phyloP scores from a whole-genome alignment of 768 basidiomycete species.

The Leccinum subgranulosum region DNA sequence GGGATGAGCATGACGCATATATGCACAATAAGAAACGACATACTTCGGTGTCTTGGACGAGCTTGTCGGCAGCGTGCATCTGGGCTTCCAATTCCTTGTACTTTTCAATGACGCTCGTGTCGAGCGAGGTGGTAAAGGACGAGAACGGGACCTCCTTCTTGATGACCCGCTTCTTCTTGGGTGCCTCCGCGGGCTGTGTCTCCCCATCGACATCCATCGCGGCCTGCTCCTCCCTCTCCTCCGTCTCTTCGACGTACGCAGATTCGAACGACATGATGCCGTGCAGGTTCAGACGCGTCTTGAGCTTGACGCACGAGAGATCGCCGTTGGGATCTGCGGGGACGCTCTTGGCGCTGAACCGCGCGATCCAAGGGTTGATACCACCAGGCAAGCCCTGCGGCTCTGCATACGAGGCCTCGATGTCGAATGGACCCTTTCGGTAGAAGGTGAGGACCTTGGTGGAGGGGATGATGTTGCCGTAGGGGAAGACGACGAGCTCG shows the following conservation, averaged over 20 bases:
- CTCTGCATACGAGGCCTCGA: conserved; percentile 83
- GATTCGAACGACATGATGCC: conserved; percentile 85
- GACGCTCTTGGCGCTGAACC: conserved; percentile 81
- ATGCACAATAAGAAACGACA: conserved; percentile 20
- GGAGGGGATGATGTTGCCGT: conserved; percentile 81
- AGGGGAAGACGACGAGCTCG: conserved; percentile 87
- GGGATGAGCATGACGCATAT: neutral
- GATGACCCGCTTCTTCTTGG: conserved; percentile 86
- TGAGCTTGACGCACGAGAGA: conserved; percentile 81
- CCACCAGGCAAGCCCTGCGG: conserved; percentile 67
- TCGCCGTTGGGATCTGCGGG: conserved; percentile 67
- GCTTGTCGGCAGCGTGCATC: conserved; percentile 91
- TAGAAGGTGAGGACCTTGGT: conserved; percentile 97
- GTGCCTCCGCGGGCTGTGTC: conserved; percentile 33
- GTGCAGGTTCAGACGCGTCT: conserved; percentile 82
- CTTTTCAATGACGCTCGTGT: conserved; percentile 58
- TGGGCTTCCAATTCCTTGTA: conserved; percentile 79
- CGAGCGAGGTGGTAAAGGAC: conserved; percentile 59
- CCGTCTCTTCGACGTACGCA: conserved; percentile 80
- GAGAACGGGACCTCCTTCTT: conserved; percentile 82
- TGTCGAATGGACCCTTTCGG: conserved; percentile 81
- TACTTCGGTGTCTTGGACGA: conserved; percentile 97
- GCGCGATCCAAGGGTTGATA: conserved; percentile 83
- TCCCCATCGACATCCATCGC: conserved; percentile 67
- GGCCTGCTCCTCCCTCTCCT: conserved; percentile 67